Conservation (phyloP, 2,329 filamentous ascomycete species). For the Didymella pinodella region DNA sequence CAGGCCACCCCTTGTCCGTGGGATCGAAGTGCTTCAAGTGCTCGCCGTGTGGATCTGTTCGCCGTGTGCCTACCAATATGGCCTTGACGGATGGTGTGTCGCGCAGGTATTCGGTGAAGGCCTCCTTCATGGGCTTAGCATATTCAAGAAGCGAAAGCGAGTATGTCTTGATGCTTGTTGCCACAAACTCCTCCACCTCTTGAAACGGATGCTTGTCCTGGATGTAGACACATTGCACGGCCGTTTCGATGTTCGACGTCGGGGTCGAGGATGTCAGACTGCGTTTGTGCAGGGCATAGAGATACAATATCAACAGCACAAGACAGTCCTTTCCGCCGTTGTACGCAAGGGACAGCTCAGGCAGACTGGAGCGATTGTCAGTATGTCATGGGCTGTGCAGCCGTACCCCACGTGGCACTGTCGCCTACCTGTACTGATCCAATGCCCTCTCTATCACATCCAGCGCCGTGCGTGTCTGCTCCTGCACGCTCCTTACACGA, state of each 20-base stretch:
- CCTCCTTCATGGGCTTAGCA: conserved; percentile 78
- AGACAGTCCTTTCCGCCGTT: conserved; percentile 99
- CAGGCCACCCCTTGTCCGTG: conserved; percentile 89
- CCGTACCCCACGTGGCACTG: conserved; percentile 4
- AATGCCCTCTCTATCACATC: conserved; percentile 78
- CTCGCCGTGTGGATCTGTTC: conserved; percentile 91
- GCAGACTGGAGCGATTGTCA: conserved; percentile 62
- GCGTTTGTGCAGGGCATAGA: conserved; percentile 65
- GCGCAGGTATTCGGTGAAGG: conserved; percentile 77
- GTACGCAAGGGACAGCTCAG: conserved; percentile 88
- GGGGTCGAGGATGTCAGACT: conserved; percentile 37
- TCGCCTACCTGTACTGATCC: conserved; percentile 73
- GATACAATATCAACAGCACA: conserved; percentile 86
- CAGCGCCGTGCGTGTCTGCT: conserved; percentile 76
- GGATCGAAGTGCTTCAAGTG: conserved; percentile 81
- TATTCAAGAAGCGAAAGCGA: conserved; percentile 79
- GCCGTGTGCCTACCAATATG: conserved; percentile 85
- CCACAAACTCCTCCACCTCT: conserved; percentile 86
- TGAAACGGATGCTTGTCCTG: conserved; percentile 83
- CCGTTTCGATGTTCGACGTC: conserved; percentile 41
- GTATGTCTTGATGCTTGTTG: conserved; percentile 70
- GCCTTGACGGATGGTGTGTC: conserved; percentile 72
- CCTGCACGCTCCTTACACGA: conserved; percentile 71
- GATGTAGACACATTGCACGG: conserved; percentile 86
- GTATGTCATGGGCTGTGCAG: conserved; percentile 16